Conservation (phyloP, 352 stramenopile genomes). For the Elongisporangium undulatum region DNA sequence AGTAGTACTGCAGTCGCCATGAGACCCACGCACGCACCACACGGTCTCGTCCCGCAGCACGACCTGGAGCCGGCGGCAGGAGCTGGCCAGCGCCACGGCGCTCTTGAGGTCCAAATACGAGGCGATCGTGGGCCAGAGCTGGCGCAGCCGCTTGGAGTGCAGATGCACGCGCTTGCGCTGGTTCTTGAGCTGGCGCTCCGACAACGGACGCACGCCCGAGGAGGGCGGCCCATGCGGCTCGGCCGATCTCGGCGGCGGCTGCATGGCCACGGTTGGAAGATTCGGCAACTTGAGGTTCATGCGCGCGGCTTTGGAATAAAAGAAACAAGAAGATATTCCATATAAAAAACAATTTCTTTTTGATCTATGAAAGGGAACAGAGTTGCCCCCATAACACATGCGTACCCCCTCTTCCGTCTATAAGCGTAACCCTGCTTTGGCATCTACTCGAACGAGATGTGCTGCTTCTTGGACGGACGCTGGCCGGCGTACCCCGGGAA, state of each 20-base stretch:
- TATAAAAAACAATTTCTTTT: not conserved
- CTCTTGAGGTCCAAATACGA: conserved; percentile 29
- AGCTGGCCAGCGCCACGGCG: conserved; percentile 26
- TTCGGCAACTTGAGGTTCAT: not conserved
- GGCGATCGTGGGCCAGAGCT: conserved; percentile 33
- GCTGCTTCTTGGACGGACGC: conserved; percentile 65
- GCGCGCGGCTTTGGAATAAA: not conserved
- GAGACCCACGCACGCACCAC: conserved; percentile 17
- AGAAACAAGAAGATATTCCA: not conserved
- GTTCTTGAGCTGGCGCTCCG: conserved; percentile 36
- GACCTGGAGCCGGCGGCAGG: conserved; percentile 31
- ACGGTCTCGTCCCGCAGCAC: conserved; percentile 35
- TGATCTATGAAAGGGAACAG: not conserved
- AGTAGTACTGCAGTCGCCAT: not conserved
- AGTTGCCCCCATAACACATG: not conserved
- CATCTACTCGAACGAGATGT: conserved; percentile 64
- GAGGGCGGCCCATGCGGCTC: conserved; percentile 1
- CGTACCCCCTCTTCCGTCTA: not conserved
- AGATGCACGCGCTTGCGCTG: conserved; percentile 47
- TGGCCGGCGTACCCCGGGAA: conserved; percentile 72
- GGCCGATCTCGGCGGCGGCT: conserved; percentile 8
- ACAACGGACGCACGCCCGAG: conserved; percentile 21
- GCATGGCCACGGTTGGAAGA: not conserved
- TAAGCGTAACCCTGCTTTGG: not conserved
- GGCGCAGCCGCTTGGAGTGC: conserved; percentile 48